Evolutionary conservation across 805 yeast genomes (phyloP).

Genomic region (Lipomyces starkeyi): DNA sequence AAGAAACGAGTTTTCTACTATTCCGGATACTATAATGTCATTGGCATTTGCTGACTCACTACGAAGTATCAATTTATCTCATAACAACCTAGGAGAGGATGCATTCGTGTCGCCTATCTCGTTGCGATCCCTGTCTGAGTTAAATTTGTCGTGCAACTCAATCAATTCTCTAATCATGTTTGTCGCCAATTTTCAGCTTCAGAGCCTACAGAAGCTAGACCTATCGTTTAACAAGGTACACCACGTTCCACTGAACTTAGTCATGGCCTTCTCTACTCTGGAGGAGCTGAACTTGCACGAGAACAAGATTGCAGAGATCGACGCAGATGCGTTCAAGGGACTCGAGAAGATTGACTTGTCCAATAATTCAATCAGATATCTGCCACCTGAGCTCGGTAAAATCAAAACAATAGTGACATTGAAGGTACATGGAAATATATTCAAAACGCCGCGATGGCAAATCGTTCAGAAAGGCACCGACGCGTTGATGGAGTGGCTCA

Average conservation of each 20-base stretch:
- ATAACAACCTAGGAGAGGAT: constrained; percentile 24
- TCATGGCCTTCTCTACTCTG: constrained; percentile 26
- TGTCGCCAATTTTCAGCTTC: constrained; percentile 26
- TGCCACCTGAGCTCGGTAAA: constrained; percentile 32
- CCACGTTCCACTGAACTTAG: constrained; percentile 27
- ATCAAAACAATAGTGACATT: constrained; percentile 33
- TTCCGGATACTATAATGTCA: constrained; percentile 23
- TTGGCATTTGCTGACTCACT: constrained; percentile 33
- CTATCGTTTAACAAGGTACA: constrained; percentile 31
- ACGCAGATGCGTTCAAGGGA: constrained; percentile 27
- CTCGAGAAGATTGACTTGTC: constrained; percentile 33
- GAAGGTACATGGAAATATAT: constrained; percentile 34
- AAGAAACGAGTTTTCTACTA: constrained; percentile 22
- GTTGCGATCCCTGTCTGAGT: constrained; percentile 14
- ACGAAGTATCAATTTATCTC: constrained; percentile 27
- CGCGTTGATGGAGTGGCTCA: constrained; percentile 35
- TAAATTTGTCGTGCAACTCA: constrained; percentile 29
- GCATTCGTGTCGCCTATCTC: constrained; percentile 26
- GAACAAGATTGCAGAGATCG: constrained; percentile 28
- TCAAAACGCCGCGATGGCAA: constrained; percentile 34
- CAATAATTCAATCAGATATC: constrained; percentile 31
- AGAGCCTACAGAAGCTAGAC: constrained; percentile 22
- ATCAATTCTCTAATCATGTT: constrained; percentile 20
- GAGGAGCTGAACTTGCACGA: constrained; percentile 36
- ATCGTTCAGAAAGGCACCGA: constrained; percentile 37